Evolutionary conservation across 345 rosid genomes (phyloP).

Genomic region (Rhizophora apiculata): DNA sequence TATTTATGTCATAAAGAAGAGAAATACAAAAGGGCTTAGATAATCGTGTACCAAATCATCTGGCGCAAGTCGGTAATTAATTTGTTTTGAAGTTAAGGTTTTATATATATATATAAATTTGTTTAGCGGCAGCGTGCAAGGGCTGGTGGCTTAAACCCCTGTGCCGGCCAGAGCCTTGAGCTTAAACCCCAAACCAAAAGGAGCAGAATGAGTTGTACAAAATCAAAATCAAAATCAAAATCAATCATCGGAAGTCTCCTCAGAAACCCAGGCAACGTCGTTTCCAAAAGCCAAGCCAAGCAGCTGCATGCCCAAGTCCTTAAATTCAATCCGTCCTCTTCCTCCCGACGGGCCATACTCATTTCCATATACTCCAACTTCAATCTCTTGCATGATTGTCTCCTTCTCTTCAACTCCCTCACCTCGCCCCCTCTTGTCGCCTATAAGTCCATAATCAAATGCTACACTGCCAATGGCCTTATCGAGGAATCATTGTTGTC

Average conservation of each 20-base stretch:
- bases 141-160: too few relatives aligned
- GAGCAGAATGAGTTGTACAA: constrained; percentile 32
- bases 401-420: constrained; percentile 49
- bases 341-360: constrained; percentile 35
- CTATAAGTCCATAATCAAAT: constrained; percentile 70
- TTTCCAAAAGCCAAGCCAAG: constrained; percentile 47
- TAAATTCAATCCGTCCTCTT: constrained; percentile 40
- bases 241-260: constrained; percentile 37
- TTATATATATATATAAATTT: too few relatives aligned
- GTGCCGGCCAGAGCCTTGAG: too few relatives aligned
- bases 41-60: too few relatives aligned
- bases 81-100: too few relatives aligned
- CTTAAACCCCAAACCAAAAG: not conserved
- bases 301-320: constrained; percentile 73
- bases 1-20: too few relatives aligned
- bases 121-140: too few relatives aligned
- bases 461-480: constrained; percentile 49
- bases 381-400: constrained; percentile 47
- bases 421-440: constrained; percentile 54
- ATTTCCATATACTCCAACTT: constrained; percentile 63
- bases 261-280: constrained; percentile 31
- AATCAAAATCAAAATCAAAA: constrained; percentile 24
- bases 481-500: constrained; percentile 39
- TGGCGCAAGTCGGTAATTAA: too few relatives aligned
- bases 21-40: too few relatives aligned